Evolutionary conservation across 805 yeast species (phyloP).

Genomic region (Alloascoidea hylecoeti): DNA sequence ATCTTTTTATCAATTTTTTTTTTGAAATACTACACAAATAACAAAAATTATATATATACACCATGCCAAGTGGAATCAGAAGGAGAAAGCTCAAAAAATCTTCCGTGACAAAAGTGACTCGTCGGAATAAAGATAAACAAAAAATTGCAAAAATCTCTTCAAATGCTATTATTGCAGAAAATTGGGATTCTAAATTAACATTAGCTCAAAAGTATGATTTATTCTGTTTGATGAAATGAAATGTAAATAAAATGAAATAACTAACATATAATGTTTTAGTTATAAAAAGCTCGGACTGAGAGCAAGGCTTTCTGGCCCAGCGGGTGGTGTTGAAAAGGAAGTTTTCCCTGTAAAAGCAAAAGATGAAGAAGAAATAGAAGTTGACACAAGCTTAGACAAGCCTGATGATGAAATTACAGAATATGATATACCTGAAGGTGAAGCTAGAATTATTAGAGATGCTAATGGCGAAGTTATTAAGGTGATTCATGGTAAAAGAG

Average conservation of each 20-base stretch:
- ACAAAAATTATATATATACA: no score
- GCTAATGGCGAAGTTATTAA: conserved; percentile 49
- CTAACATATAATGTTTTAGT: conserved; percentile 8
- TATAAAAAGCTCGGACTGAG: conserved; percentile 71
- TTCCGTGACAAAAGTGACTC: conserved; percentile 52
- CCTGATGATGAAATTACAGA: conserved; percentile 24
- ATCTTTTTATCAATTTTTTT: no score
- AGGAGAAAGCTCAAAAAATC: conserved; percentile 74
- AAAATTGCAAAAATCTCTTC: conserved; percentile 50
- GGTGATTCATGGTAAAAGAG: conserved; percentile 53
- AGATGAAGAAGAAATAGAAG: conserved; percentile 8
- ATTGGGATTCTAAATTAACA: conserved; percentile 82
- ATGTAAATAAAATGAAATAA: background rate
- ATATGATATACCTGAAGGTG: conserved; percentile 56
- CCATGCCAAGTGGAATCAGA: conserved; percentile 43
- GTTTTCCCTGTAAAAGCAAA: conserved; percentile 14
- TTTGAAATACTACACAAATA: no score
- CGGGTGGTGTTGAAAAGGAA: conserved; percentile 73
- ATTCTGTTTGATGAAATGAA: background rate
- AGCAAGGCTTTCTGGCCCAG: conserved; percentile 44
- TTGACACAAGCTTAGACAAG: conserved; percentile 8
- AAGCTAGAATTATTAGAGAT: conserved; percentile 61
- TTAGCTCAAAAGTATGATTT: conserved; percentile 53
- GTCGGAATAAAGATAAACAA: conserved; percentile 57
- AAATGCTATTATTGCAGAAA: conserved; percentile 72